Evolutionary conservation across 2,329 filamentous ascomycete genomes (phyloP), one percentile per base, ranked within the genome.

Genomic region (Fusarium illudens): DNA sequence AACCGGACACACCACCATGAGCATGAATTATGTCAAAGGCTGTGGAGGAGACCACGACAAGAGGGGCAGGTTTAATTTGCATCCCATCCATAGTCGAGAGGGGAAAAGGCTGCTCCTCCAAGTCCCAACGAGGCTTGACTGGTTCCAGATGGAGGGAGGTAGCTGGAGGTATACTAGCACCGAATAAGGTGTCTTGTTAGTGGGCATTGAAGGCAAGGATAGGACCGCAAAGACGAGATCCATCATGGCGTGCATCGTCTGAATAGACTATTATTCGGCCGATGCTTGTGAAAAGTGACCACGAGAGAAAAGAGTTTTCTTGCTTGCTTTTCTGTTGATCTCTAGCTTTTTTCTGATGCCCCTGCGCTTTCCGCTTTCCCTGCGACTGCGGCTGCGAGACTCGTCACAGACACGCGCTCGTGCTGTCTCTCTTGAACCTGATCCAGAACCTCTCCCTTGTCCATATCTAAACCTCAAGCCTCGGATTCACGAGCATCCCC

Each of bases 51-150:
- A 30, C n/a, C 50, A 53, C 25, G n/a, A 39, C 39, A 32, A 62
- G 65, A 68, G 65, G 58, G 65, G 65, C 25, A 53, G 20, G 65
- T 69, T 68, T 68, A 69, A 68, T 69, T 68, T 58, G 65, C 51
- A 58, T 49, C 57, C 44, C 56, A 46, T 57, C 44, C 56, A 46
- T 54, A 48, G 42, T 68, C n/a, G 33, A 50, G 65, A 68, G 42
- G 61, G 65, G 61, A 62, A 68, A 48, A 19, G 27, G 46, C 46
- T 48, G 27, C 20, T 53, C 13, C 34, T 34, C 39, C 17, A 22
- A 59, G 29, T 17, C 65, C 22, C 53, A 66, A 59, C 46, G 27
- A 68, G 49, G 44, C 54, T 54, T 42, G 32, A 10, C n/a, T 53
- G 39, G 37, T 58, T 44, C 39, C 27, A 44, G 39, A 44, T 44